These are phyloP conservation scores for Boeremia exigua DNA, from an alignment of 2,329 filamentous ascomycete genomes.

Conservation along the genomic window DNA sequence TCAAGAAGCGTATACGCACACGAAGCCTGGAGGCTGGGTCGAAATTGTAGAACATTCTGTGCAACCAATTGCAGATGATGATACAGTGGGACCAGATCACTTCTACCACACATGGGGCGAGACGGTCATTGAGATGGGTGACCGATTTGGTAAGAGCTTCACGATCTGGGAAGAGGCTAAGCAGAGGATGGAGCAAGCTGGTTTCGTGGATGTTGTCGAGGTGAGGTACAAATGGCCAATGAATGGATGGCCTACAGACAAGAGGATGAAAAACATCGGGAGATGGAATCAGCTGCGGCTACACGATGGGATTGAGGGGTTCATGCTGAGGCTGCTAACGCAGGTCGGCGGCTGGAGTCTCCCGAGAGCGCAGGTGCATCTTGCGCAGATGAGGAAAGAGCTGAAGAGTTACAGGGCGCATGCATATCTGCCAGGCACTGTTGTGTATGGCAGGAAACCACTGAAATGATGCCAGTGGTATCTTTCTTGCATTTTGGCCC, in stretches of 20 bases:
- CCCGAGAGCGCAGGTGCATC: slow-evolving; percentile 43
- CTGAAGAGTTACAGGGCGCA: slow-evolving; percentile 43
- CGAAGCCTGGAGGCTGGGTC: slow-evolving; percentile 52
- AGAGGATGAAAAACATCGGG: slow-evolving; percentile 44
- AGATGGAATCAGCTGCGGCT: slow-evolving; percentile 46
- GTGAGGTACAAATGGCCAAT: slow-evolving; percentile 45
- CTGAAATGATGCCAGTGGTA: slow-evolving; percentile 2
- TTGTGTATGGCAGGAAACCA: slow-evolving; percentile 47
- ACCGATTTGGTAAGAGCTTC: slow-evolving; percentile 48
- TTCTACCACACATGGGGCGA: slow-evolving; percentile 46
- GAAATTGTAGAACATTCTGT: slow-evolving; percentile 54
- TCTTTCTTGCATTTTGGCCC: not conserved
- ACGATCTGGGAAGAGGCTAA: slow-evolving; percentile 45
- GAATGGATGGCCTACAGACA: slow-evolving; percentile 43
- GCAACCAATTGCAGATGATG: slow-evolving; percentile 50
- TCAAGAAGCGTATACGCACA: slow-evolving; percentile 42
- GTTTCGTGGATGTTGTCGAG: slow-evolving; percentile 45
- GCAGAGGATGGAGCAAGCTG: slow-evolving; percentile 38
- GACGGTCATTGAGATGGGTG: slow-evolving; percentile 44
- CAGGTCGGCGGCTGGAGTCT: slow-evolving; percentile 44
- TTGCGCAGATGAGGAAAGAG: slow-evolving; percentile 46
- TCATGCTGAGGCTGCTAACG: slow-evolving; percentile 46
- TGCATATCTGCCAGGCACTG: slow-evolving; percentile 46
- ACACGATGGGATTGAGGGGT: slow-evolving; percentile 48
- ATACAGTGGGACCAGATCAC: slow-evolving; percentile 45